Evolutionary conservation across 108 stramenopile genomes (phyloP), one percentile per base, ranked within the genome.

Genomic region (Poteriospumella lacustris): DNA sequence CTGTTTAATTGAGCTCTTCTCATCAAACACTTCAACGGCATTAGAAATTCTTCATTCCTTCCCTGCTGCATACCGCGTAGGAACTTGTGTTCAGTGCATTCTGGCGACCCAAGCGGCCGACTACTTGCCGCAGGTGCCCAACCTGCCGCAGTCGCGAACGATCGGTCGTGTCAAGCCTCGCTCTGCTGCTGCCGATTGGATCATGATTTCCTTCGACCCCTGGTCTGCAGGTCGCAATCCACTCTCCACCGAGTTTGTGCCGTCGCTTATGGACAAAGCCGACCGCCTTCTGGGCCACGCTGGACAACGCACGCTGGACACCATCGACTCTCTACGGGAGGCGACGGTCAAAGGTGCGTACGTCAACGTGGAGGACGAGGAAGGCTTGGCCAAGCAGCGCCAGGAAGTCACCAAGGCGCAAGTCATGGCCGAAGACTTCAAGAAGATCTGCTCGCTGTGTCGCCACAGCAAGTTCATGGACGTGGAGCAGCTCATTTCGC

Each of bases 381-480:
- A 60, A 1, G 75, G 38, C 40, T 24, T 76, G 41, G 68, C 39
- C 5, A 39, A 44, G 60, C 73, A 68, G 75, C 75, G 75, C 2
- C 82, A 69, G 28, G 82, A 80, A 28, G 80, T 81, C 19, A 73
- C 62, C 24, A 82, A 85, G 39, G 79, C 76, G 77, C 41, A 44
- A 15, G 72, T 70, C 29, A 68, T 84, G 73, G 86, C 80, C 5
- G 80, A 88, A 15, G 77, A 82, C 59, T 85, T 89, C 44, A 79
- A 85, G 39, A 83, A 78, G 67, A 81, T 91, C 38, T 81, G 89
- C n/a, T 79, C 89, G 64, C 87, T 85, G 40, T 85, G 87, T 0
- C 86, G 91, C 68, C 89, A 90, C 78, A 76, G 83, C 42, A 84
- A 88, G 68, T 88, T 86, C 72, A 64, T 59, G 28, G 89, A 90